Base-by-base conservation (phyloP, 2,329 filamentous ascomycete genomes). In the Aspergillus pseudonomiae region DNA sequence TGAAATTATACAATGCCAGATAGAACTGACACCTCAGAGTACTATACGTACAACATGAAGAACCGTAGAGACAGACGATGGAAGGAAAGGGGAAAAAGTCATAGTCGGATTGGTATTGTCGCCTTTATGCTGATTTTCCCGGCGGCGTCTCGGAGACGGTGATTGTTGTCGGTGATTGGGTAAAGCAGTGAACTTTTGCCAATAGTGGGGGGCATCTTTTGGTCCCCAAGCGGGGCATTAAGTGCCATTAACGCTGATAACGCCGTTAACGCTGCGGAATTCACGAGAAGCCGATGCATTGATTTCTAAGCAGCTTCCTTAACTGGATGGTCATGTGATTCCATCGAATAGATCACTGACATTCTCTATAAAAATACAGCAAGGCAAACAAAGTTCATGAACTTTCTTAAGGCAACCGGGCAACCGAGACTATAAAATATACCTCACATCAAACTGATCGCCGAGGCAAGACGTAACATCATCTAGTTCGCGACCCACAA, bases 291-390 rank as follows among this genome's bases (percentile, higher is more conserved):
- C 26, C 50, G 48, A 60, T 32, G 30, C 46, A 41, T 55, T 60
- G 65, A 69, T 70, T 70, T 69, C 66, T 70, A 70, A 70, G 68
- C 68, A 67, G 48, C 14, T 16, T 57, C 54, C 50, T 45, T 48
- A 62, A 32, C 54, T 52, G 21, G 28, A 12, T 11, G 60, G 57
- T 63, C 63, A 66, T 59, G 62, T 68, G 64, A 66, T 56, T 43
- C 10, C 24, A 21, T 45, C 10, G 14, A n/a, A 16, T 7, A 28
- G 12, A 26, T 26, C 6, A 26, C 24, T 16, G 2, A 19, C 14
- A 48, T 48, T 46, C 36, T 41, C 41, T 43, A 11, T 43, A 43
- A 21, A 46, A 2, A 46, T 16, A 46, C 6, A 3, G 36, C 36
- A 41, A 41, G 39, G 39, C 39, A 41, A 41, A 4, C 7, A 6